Base-by-base conservation (phyloP, 352 stramenopile species). In the Phytopythium kandeliae region DNA sequence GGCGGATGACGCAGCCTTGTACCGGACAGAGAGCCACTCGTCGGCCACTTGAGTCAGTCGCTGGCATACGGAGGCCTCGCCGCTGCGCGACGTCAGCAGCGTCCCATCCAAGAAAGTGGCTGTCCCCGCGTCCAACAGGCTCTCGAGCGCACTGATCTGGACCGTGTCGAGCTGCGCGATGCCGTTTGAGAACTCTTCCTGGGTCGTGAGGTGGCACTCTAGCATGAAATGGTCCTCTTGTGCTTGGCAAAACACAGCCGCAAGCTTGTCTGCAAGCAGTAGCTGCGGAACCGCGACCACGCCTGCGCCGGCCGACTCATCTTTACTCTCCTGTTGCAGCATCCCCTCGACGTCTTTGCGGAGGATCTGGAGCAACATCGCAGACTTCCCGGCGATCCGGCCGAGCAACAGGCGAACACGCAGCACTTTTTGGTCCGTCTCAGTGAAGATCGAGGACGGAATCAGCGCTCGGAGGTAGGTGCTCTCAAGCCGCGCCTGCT, bases 181-280 rank as follows among this genome's bases (percentile, higher is more conserved):
- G 5, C 62, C 60, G 16, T 79, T 44, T 10, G 54, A 56, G 59
- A 74, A 87, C 44, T 87, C 74, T 9, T 91, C 74, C 35, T 83
- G 61, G 0, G 77, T 91, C 25, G 77, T 88, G 35, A 86, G 46
- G 48, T 88, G 71, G 38, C 75, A 87, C 38, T 91, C 79, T 5
- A 91, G 65, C 55, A 88, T 71, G 50, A 87, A 91, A 8, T 85
- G 48, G 48, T 91, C 77, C 47, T 87, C 77, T 49, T 81, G 78
- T 10, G 75, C 73, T 60, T 84, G 69, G 24, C 69, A 87, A 4
- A 74, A 72, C 21, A 91, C 55, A 7, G 62, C 59, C 6, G 75
- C 71, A 6, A 91, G 61, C 47, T 80, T 86, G 33, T 83, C 74
- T 12, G 75, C 78, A 30, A 89, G 54, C 5, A 84, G 45, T 15